Conservation (phyloP, 257 asterid species). For the Ballota nigra region DNA sequence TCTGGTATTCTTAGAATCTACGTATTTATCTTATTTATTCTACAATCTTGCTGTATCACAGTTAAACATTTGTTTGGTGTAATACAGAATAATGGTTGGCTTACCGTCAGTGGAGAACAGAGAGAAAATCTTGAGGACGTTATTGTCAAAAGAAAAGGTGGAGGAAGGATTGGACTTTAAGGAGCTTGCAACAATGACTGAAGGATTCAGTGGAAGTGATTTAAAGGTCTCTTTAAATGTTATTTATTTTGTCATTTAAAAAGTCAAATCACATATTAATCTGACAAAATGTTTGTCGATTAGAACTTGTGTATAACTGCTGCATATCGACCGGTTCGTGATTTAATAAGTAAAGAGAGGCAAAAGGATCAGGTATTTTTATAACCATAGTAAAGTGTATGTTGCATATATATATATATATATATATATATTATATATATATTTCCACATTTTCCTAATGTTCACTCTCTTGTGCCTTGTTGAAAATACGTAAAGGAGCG, state of each 20-base stretch:
- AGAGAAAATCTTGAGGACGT: slow-evolving; percentile 65
- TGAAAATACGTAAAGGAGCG: slow-evolving; percentile 38
- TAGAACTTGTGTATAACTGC: slow-evolving; percentile 87
- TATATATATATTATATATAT: too few species aligned
- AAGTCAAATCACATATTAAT: neutral
- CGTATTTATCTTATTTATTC: too few species aligned
- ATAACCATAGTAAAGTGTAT: neutral
- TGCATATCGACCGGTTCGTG: slow-evolving; percentile 90
- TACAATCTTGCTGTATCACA: too few species aligned
- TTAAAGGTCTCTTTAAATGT: slow-evolving; percentile 53
- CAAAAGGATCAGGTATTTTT: slow-evolving; percentile 43
- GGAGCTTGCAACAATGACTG: slow-evolving; percentile 77
- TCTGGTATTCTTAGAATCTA: too few species aligned
- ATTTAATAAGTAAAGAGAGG: slow-evolving; percentile 71
- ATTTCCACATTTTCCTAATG: neutral
- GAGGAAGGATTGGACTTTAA: slow-evolving; percentile 50
- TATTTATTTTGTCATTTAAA: neutral
- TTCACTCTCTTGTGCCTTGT: neutral
- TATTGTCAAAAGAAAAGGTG: slow-evolving; percentile 67
- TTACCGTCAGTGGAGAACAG: slow-evolving; percentile 70
- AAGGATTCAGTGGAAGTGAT: slow-evolving; percentile 90
- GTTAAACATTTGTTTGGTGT: neutral
- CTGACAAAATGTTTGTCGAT: slow-evolving; percentile 9
- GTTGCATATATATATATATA: neutral
- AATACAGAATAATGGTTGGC: slow-evolving; percentile 77